Evolutionary conservation across 75 land plant genomes (phyloP).

Genomic region (Sequoiadendron giganteum): DNA sequence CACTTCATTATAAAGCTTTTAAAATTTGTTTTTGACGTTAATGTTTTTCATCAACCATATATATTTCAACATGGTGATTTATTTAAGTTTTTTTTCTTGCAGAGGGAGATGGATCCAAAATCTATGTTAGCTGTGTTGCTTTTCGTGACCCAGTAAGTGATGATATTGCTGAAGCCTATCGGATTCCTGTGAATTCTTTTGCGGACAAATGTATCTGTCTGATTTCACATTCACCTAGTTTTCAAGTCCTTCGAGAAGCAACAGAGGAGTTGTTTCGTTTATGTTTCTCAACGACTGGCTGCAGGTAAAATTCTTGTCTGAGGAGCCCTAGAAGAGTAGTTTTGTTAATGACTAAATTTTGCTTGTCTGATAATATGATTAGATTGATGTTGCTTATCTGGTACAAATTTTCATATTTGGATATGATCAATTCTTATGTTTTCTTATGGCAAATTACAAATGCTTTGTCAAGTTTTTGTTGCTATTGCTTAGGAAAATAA

Average conservation of each 20-base stretch:
- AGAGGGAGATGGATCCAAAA: conserved; percentile 98
- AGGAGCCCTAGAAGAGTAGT: not conserved
- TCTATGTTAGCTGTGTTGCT: conserved; percentile 96
- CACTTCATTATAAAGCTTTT: not conserved
- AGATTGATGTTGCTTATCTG: not conserved
- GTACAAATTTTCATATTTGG: not conserved
- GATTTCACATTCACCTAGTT: conserved; percentile 84
- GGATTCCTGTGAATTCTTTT: conserved; percentile 80
- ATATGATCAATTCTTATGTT: not conserved
- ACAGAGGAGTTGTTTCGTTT: conserved; percentile 81
- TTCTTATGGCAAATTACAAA: not conserved
- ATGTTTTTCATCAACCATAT: not conserved
- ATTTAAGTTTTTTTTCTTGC: conserved; percentile 14
- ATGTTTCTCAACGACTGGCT: conserved; percentile 83
- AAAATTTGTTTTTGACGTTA: not conserved
- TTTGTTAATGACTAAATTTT: not conserved
- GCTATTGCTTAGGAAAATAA: not conserved
- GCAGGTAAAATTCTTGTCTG: conserved; percentile 48
- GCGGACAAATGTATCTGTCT: conserved; percentile 98
- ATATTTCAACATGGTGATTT: not conserved
- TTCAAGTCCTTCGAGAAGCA: conserved; percentile 64
- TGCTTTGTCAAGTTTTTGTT: not conserved
- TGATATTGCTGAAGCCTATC: conserved; percentile 90
- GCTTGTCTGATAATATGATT: not conserved
- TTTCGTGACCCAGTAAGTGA: conserved; percentile 96